Evolutionary conservation across 2,329 filamentous ascomycete genomes (phyloP), one percentile per base, ranked within the genome.

Genomic region (Monascus ruber): DNA sequence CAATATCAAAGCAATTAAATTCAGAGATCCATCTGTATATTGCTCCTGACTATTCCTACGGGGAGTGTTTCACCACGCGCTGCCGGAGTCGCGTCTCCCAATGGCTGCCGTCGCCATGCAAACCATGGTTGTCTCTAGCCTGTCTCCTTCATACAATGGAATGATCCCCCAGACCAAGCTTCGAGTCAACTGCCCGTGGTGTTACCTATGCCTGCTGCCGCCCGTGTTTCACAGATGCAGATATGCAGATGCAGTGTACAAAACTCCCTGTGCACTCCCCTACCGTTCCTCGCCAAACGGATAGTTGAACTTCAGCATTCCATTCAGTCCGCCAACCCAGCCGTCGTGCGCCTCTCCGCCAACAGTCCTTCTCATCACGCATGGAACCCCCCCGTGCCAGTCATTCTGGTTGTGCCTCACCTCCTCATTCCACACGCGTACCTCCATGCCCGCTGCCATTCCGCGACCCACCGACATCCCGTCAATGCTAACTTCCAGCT

Each of bases 241-340:
- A 17, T 17, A 17, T 17, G 17, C 17, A 17, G 17, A 17, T 31
- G 28, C 3, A 2, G 28, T 31, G 7, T n/a, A n/a, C 7, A 31
- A n/a, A n/a, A 31, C 31, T 33, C n/a, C 31, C n/a, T 9, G 24
- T 33, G 29, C 29, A 27, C 31, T 26, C 24, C n/a, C 29, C 43
- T 41, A 53, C 9, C 35, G 48, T 38, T 71, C 71, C 52, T 83
- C 81, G 1, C 91, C 91, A 70, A 96, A 96, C 0, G 89, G 88
- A 65, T 94, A 85, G 60, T 98, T 98, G 60, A 96, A 98, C 67
- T 98, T 98, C 50, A 98, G 66, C 54, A 96, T 59, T 6, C 86
- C 85, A 56, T 94, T 98, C 55, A 98, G 64, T 0, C 91, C 89
- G 1, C 89, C 89, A 2, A 98, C 89, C 91, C 91, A 98, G 11